phyloP scores from a whole-genome alignment of 257 asterid species.

The Verbascum thapsus region DNA sequence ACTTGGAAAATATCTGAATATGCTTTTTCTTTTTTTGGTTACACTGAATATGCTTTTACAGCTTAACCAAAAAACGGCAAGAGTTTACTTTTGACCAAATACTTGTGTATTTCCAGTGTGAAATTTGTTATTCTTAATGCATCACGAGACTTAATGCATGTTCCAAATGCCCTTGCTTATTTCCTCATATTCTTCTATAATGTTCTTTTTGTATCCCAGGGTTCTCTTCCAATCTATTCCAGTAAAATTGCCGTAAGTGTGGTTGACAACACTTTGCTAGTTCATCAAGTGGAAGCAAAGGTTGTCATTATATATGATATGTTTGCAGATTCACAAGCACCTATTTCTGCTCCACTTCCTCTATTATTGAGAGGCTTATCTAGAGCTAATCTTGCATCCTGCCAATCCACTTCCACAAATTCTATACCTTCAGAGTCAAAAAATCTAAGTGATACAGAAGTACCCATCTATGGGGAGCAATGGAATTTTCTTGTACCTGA shows the following conservation, averaged over 20 bases:
- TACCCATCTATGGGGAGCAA: slow-evolving; percentile 66
- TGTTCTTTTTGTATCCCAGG: slow-evolving; percentile 52
- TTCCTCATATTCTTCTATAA: slow-evolving; percentile 26
- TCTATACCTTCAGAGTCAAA: slow-evolving; percentile 46
- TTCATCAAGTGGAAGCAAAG: slow-evolving; percentile 96
- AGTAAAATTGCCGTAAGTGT: slow-evolving; percentile 71
- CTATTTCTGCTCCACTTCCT: slow-evolving; percentile 97
- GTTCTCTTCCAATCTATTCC: slow-evolving; percentile 85
- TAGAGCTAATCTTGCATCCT: slow-evolving; percentile 48
- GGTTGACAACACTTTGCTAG: slow-evolving; percentile 82
- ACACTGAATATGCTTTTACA: slow-evolving; percentile 17
- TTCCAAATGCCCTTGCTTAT: slow-evolving; percentile 9
- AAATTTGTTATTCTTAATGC: slow-evolving; percentile 5
- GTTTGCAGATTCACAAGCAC: slow-evolving; percentile 71
- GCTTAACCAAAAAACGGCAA: neutral
- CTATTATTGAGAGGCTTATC: slow-evolving; percentile 71
- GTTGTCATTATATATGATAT: slow-evolving; percentile 86
- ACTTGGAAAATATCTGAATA: slow-evolving; percentile 9
- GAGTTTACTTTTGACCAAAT: neutral
- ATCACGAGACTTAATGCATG: slow-evolving; percentile 4
- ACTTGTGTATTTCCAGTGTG: slow-evolving; percentile 2
- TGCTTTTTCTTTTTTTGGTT: too few relatives aligned
- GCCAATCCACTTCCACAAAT: slow-evolving; percentile 46
- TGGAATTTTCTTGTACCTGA: slow-evolving; percentile 92
- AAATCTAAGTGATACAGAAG: slow-evolving; percentile 47